phyloP scores from a whole-genome alignment of 176 grass and related monocot genomes.

The Aegilops longissima region DNA sequence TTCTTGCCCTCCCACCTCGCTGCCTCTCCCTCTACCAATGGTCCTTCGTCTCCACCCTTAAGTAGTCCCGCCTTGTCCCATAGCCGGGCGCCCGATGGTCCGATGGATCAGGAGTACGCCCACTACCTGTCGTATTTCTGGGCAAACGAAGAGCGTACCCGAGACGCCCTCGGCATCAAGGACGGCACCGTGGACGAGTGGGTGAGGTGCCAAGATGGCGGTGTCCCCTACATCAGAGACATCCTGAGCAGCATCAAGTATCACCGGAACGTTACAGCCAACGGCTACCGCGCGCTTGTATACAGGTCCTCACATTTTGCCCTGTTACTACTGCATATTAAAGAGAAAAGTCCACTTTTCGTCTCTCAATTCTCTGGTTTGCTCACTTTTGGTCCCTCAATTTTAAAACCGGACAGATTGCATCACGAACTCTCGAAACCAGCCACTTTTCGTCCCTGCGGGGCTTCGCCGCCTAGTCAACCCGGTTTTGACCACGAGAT shows the following conservation, averaged over 20 bases:
- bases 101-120: slow-evolving; percentile 28
- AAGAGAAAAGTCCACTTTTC: too few species aligned
- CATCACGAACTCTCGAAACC: too few species aligned
- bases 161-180: slow-evolving; percentile 45
- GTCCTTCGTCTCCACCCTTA: too few species aligned
- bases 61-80: too few species aligned
- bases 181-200: slow-evolving; percentile 44
- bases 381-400: too few species aligned
- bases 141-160: slow-evolving; percentile 36
- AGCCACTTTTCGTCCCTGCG: too few species aligned
- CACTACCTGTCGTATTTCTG: slow-evolving; percentile 53
- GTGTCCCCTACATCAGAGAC: neutral
- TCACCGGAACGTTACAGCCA: slow-evolving; percentile 36
- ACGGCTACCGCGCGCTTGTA: slow-evolving; percentile 39
- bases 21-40: too few species aligned
- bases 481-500: too few species aligned
- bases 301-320: slow-evolving; percentile 12
- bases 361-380: too few species aligned
- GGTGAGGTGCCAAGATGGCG: slow-evolving; percentile 27
- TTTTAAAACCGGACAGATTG: too few species aligned
- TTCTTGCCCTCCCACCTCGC: too few species aligned
- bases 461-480: too few species aligned
- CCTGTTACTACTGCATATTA: neutral
- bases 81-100: neutral
- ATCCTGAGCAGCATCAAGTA: slow-evolving; percentile 28